These are phyloP conservation scores for Stellera chamaejasme DNA, from an alignment of 345 rosid genomes.

Conservation along the genomic window DNA sequence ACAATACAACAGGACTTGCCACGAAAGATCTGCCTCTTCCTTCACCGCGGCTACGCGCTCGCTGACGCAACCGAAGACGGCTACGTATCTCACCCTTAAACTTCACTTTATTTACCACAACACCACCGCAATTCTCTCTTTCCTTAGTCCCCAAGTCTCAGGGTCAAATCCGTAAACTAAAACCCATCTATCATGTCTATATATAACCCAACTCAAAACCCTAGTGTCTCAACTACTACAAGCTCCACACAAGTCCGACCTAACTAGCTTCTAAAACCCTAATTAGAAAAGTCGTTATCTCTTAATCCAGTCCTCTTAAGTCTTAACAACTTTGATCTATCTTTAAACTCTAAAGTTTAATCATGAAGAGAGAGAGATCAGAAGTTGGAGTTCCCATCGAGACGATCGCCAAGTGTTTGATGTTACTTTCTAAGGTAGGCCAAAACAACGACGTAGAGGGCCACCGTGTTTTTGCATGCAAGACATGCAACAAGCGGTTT, in stretches of 20 bases:
- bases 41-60: slow-evolving; percentile 23
- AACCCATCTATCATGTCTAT: slow-evolving; percentile 9
- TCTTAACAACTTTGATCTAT: no score
- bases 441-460: slow-evolving; percentile 12
- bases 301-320: no score
- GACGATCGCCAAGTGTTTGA: slow-evolving; percentile 44
- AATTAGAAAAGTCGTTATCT: no score
- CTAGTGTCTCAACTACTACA: background rate
- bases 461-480: slow-evolving; percentile 56
- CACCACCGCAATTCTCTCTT: background rate
- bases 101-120: background rate
- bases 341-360: no score
- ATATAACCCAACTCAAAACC: background rate
- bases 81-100: background rate
- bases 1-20: background rate
- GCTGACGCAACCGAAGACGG: no score
- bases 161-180: slow-evolving; percentile 19
- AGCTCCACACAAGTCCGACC: background rate
- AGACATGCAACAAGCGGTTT: slow-evolving; percentile 74
- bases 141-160: slow-evolving; percentile 11
- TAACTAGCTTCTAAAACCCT: background rate
- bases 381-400: slow-evolving; percentile 11
- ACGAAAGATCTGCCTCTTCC: slow-evolving; percentile 5
- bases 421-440: slow-evolving; percentile 60
- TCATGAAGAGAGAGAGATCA: slow-evolving; percentile 44